phyloP scores from a whole-genome alignment of 2,329 filamentous ascomycete genomes.

The Ophiostoma australiae region DNA sequence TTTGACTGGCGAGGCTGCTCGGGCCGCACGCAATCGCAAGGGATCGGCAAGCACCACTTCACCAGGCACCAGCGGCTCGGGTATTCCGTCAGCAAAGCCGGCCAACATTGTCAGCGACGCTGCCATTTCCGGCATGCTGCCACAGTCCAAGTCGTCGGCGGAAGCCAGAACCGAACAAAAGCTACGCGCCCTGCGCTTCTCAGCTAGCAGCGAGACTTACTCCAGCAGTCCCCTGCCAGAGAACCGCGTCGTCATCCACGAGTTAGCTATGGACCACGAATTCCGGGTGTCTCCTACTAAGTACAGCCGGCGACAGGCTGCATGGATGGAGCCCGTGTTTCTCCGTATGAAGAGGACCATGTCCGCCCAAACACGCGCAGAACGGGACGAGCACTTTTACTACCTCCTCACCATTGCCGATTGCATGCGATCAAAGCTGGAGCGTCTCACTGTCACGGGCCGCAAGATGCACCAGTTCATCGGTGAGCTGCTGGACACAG shows the following conservation, averaged over 20 bases:
- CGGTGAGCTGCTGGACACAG: slow-evolving; percentile 67
- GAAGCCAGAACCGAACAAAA: slow-evolving; percentile 34
- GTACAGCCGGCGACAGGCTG: slow-evolving; percentile 53
- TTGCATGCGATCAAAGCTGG: slow-evolving; percentile 65
- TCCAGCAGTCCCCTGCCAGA: slow-evolving; percentile 54
- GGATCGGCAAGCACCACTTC: not conserved
- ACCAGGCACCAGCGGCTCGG: not conserved
- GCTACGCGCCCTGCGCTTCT: slow-evolving; percentile 31
- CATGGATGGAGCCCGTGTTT: slow-evolving; percentile 47
- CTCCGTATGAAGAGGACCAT: slow-evolving; percentile 60
- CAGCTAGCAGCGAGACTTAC: slow-evolving; percentile 34
- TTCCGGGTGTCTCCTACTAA: slow-evolving; percentile 64
- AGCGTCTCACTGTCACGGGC: slow-evolving; percentile 64
- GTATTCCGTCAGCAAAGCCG: not conserved
- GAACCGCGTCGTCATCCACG: slow-evolving; percentile 71
- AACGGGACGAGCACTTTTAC: slow-evolving; percentile 58
- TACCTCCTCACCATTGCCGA: slow-evolving; percentile 68
- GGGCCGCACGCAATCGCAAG: not conserved
- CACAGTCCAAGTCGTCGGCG: slow-evolving; percentile 14
- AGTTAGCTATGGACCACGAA: slow-evolving; percentile 73
- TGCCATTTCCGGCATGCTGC: slow-evolving; percentile 20
- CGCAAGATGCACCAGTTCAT: slow-evolving; percentile 72
- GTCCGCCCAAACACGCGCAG: slow-evolving; percentile 58
- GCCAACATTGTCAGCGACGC: slow-evolving; percentile 10
- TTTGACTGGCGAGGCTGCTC: slow-evolving; percentile 28